A percentile compares a stretch with the other conserved stretches of the same genome.
Evolutionary conservation across 495 filamentous ascomycete species (phyloP).

Genomic region (Pseudomonodictys pantanalensis): DNA sequence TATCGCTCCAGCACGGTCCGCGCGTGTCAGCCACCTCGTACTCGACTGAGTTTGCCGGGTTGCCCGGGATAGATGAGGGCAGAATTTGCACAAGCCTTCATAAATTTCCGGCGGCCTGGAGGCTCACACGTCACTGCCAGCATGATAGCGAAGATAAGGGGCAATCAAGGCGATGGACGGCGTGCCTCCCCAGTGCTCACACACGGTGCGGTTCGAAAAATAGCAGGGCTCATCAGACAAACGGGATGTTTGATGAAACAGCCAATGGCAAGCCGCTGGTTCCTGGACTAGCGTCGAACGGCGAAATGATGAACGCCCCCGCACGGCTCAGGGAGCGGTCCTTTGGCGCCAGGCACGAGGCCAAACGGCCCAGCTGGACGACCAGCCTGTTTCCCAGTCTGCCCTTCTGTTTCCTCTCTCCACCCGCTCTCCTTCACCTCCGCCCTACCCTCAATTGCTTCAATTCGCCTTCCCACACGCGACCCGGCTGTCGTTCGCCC

Average conservation of each 20-base stretch:
- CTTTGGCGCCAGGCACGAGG: slow-evolving; percentile 3
- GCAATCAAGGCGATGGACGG: not conserved
- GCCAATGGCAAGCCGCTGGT: slow-evolving; percentile 10
- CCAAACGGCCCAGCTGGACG: not conserved
- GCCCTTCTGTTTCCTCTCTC: not conserved
- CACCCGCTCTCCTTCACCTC: slow-evolving; percentile 14
- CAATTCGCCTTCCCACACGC: slow-evolving; percentile 26
- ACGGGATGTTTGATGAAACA: slow-evolving; percentile 16
- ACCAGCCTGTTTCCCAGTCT: slow-evolving; percentile 6
- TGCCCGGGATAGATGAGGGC: not conserved
- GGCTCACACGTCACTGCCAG: slow-evolving; percentile 1
- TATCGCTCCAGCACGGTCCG: no score
- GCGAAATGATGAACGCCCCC: slow-evolving; percentile 14
- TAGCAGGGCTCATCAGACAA: slow-evolving; percentile 1
- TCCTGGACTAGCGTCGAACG: slow-evolving; percentile 15
- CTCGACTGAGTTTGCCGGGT: not conserved
- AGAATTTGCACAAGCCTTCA: not conserved
- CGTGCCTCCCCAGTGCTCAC: slow-evolving; percentile 3
- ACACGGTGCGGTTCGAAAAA: slow-evolving; percentile 17
- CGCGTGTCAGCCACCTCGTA: slow-evolving; percentile 6
- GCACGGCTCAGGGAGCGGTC: slow-evolving; percentile 1
- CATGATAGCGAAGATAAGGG: slow-evolving; percentile 1
- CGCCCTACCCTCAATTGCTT: slow-evolving; percentile 18
- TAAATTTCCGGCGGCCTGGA: slow-evolving; percentile 6
- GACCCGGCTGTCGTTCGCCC: slow-evolving; percentile 37